Evolutionary conservation across 2,329 filamentous ascomycete species (phyloP).

Genomic region (Fusarium anthophilum): DNA sequence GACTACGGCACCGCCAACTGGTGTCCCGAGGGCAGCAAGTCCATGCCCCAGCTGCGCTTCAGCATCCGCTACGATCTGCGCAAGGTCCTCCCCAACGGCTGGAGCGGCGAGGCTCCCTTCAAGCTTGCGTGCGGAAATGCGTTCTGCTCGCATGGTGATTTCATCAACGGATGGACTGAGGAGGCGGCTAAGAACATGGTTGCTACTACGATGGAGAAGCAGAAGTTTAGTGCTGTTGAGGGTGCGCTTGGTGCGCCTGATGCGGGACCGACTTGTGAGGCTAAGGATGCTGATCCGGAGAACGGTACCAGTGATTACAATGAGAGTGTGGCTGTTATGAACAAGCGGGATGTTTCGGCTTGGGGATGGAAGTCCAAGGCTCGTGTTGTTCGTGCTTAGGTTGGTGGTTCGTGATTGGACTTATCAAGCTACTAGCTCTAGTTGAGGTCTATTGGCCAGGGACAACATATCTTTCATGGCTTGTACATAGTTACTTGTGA

Average conservation of each 20-base stretch:
- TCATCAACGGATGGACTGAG: slow-evolving; percentile 57
- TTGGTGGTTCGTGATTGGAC: not conserved
- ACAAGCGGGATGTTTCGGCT: slow-evolving; percentile 31
- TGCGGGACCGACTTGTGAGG: slow-evolving; percentile 38
- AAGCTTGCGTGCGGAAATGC: slow-evolving; percentile 54
- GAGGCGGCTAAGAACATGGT: slow-evolving; percentile 51
- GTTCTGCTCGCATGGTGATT: slow-evolving; percentile 57
- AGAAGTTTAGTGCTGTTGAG: slow-evolving; percentile 46
- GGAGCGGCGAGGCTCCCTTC: slow-evolving; percentile 54
- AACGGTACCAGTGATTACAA: slow-evolving; percentile 53
- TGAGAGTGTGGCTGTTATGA: slow-evolving; percentile 33
- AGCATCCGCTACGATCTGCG: slow-evolving; percentile 58
- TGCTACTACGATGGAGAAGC: slow-evolving; percentile 46
- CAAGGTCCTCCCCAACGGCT: slow-evolving; percentile 54
- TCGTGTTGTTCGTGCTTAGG: slow-evolving; percentile 17
- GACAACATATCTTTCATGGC: not conserved
- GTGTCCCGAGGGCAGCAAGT: slow-evolving; percentile 55
- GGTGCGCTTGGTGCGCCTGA: slow-evolving; percentile 32
- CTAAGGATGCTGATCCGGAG: slow-evolving; percentile 53
- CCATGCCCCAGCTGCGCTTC: slow-evolving; percentile 58
- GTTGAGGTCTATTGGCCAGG: not conserved
- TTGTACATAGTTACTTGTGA: not conserved
- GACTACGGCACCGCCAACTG: slow-evolving; percentile 39
- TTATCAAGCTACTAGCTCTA: not conserved
- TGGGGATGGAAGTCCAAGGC: slow-evolving; percentile 32